phyloP scores from a whole-genome alignment of 176 grass and related monocot genomes.

The Oryza brachyantha region DNA sequence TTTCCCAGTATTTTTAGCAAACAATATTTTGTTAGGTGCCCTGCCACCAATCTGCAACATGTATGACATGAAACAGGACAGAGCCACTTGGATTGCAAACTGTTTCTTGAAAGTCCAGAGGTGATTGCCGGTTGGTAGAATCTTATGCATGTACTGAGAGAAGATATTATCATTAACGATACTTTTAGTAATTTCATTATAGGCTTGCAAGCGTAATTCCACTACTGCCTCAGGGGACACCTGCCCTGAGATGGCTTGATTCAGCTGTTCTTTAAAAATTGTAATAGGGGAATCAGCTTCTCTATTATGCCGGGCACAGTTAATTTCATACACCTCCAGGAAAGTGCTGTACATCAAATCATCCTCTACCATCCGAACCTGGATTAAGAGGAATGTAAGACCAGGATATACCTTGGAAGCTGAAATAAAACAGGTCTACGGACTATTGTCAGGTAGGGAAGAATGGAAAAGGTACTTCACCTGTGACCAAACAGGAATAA shows the following conservation, averaged over 20 bases:
- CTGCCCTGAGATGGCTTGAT: constrained; percentile 94
- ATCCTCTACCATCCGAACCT: constrained; percentile 99
- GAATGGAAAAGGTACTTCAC: constrained; percentile 32
- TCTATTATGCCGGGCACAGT: constrained; percentile 90
- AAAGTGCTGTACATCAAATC: constrained; percentile 99
- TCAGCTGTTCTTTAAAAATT: constrained; percentile 95
- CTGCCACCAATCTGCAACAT: constrained; percentile 97
- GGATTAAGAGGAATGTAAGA: constrained; percentile 36
- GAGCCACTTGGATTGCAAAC: constrained; percentile 90
- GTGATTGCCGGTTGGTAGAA: constrained; percentile 88
- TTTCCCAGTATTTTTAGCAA: constrained; percentile 98
- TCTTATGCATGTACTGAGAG: constrained; percentile 99
- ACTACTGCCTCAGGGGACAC: constrained; percentile 85
- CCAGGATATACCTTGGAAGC: background rate
- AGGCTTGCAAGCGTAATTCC: constrained; percentile 89
- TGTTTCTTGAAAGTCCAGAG: constrained; percentile 99
- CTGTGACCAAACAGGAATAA: constrained; percentile 99
- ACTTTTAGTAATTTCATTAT: constrained; percentile 95
- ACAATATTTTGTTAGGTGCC: constrained; percentile 96
- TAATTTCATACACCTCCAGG: constrained; percentile 99
- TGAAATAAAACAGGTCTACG: constrained; percentile 12
- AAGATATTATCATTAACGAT: constrained; percentile 96
- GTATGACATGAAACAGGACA: constrained; percentile 98
- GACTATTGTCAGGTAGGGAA: constrained; percentile 13
- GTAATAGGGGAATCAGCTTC: constrained; percentile 97